phyloP scores from a whole-genome alignment of 2,329 filamentous ascomycete species.

The Apiospora hydei region DNA sequence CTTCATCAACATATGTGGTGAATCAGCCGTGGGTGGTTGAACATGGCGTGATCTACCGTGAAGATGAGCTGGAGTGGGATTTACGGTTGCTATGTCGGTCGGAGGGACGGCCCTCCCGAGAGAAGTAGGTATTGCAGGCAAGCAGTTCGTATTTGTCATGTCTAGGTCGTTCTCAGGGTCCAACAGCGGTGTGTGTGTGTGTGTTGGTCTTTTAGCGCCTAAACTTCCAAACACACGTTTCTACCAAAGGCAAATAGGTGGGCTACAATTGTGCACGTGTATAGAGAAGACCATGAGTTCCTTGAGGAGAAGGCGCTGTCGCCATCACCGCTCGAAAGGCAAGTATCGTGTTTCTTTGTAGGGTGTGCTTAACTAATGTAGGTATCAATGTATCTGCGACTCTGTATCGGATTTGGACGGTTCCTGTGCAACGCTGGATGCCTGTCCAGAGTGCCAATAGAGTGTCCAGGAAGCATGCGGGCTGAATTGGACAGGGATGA shows the following conservation, averaged over 20 bases:
- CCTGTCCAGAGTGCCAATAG: not conserved
- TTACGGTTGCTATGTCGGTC: not conserved
- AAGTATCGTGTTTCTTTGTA: not conserved
- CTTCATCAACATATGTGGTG: not conserved
- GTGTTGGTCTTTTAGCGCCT: not conserved
- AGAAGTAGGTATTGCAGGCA: not conserved
- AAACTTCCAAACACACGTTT: not conserved
- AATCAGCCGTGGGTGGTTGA: not conserved
- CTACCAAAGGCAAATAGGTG: not conserved
- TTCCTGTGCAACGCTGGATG: not conserved
- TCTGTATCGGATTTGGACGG: not conserved
- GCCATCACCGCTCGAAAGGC: not conserved
- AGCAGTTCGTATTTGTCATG: not conserved
- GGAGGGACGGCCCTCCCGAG: not conserved
- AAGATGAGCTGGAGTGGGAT: conserved; percentile 8
- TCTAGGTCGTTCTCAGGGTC: conserved; percentile 13
- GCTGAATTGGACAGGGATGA: conserved; percentile 14
- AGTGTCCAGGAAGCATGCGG: conserved; percentile 1
- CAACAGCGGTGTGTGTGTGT: not conserved
- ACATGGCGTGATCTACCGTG: not conserved
- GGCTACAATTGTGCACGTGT: conserved; percentile 5
- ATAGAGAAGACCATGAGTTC: not conserved
- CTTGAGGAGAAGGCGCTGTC: not conserved
- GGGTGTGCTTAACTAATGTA: not conserved
- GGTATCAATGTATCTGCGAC: not conserved